These are phyloP conservation scores for Coemansia sp. DNA, from an alignment of 192 early-diverging fungal species.

Conservation along the genomic window DNA sequence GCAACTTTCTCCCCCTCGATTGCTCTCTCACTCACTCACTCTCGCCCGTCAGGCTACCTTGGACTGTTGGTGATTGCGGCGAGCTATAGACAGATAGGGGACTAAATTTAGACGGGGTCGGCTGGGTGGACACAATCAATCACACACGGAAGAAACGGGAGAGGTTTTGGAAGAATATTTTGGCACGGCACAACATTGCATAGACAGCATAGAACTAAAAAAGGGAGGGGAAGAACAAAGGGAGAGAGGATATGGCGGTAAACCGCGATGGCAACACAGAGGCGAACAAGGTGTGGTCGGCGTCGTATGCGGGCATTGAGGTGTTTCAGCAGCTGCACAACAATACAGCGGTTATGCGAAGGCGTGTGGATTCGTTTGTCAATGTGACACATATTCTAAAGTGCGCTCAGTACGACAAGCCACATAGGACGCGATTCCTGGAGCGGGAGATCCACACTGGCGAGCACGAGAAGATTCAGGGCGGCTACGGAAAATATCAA, in stretches of 20 bases:
- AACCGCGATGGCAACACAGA: background rate
- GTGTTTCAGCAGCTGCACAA: constrained; percentile 77
- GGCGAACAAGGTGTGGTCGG: constrained; percentile 45
- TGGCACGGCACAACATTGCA: too few species aligned
- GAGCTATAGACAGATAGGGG: too few species aligned
- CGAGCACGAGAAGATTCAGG: constrained; percentile 90
- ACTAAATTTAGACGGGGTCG: too few species aligned
- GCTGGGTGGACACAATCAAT: too few species aligned
- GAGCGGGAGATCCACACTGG: constrained; percentile 79
- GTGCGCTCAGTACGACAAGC: constrained; percentile 82
- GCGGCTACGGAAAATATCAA: constrained; percentile 93
- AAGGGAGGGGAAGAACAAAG: background rate
- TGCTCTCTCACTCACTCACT: too few species aligned
- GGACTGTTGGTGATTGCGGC: too few species aligned
- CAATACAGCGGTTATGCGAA: constrained; percentile 73
- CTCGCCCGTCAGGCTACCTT: too few species aligned
- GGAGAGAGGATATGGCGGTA: background rate
- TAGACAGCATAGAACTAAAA: background rate
- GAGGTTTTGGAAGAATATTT: too few species aligned
- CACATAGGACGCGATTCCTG: constrained; percentile 79
- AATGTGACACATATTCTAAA: constrained; percentile 95
- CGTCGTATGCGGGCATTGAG: constrained; percentile 58
- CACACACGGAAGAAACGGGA: too few species aligned
- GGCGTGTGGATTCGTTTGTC: constrained; percentile 72
- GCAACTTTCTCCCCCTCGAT: too few species aligned